Evolutionary conservation across 2,329 filamentous ascomycete genomes (phyloP).

Genomic region (Tolypocladium amazonense): DNA sequence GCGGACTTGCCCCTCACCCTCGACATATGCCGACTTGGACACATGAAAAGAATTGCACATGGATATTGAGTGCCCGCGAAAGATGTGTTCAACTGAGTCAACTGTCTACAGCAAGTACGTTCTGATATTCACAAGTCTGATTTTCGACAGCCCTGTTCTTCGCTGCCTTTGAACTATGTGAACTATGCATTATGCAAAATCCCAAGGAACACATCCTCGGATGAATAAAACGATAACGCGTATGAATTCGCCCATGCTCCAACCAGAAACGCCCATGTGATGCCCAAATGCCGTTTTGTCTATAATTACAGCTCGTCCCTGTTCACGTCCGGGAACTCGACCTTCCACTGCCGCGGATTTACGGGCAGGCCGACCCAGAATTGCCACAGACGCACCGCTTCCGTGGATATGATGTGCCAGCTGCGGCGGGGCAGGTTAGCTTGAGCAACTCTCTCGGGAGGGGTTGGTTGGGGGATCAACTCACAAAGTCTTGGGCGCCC

Average conservation of each 20-base stretch:
- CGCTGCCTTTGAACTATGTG: neutral
- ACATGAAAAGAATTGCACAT: too few relatives aligned
- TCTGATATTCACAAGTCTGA: too few relatives aligned
- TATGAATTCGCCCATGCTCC: neutral
- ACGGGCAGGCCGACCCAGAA: conserved; percentile 44
- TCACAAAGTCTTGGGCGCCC: conserved; percentile 60
- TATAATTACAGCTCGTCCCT: conserved; percentile 35
- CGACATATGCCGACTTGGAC: too few relatives aligned
- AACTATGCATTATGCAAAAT: too few relatives aligned
- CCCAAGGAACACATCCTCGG: neutral
- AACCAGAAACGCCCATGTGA: neutral
- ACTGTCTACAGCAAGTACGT: too few relatives aligned
- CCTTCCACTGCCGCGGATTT: conserved; percentile 33
- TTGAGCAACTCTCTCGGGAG: neutral
- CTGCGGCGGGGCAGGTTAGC: conserved; percentile 15
- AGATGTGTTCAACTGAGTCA: too few relatives aligned
- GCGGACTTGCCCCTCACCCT: too few relatives aligned
- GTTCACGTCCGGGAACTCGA: conserved; percentile 29
- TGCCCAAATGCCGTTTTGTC: neutral
- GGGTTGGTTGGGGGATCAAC: conserved; percentile 22
- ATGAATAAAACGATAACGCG: too few relatives aligned
- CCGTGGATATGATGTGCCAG: conserved; percentile 31
- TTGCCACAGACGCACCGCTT: conserved; percentile 35
- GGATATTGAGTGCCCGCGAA: too few relatives aligned
- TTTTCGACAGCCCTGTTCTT: neutral